phyloP scores from a whole-genome alignment of 495 filamentous ascomycete genomes.

The Polyplosphaeria fusca region DNA sequence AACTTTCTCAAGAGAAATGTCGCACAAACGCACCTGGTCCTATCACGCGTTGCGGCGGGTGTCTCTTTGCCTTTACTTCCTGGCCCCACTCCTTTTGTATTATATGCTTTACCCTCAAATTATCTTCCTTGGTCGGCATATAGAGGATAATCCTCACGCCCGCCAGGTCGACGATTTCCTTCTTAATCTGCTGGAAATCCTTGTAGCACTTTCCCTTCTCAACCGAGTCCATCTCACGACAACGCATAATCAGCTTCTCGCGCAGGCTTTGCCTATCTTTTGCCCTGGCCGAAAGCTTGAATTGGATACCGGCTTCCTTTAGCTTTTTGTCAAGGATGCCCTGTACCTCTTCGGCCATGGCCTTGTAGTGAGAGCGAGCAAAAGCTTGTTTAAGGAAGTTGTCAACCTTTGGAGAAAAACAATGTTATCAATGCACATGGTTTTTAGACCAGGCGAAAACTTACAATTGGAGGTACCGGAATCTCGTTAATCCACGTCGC shows the following conservation, averaged over 20 bases:
- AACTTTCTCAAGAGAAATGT: too few relatives aligned
- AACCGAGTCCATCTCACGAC: not conserved
- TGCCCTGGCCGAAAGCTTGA: not conserved
- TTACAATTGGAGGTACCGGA: not conserved
- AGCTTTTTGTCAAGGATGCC: not conserved
- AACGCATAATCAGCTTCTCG: not conserved
- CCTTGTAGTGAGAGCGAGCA: not conserved
- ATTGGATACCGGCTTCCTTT: not conserved
- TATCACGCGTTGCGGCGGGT: not conserved
- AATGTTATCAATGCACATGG: too few relatives aligned
- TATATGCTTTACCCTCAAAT: not conserved
- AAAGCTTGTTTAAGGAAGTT: not conserved
- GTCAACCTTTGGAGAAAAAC: not conserved
- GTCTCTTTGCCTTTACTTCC: not conserved
- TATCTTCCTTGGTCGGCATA: not conserved
- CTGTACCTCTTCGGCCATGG: not conserved
- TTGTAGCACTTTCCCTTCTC: constrained; percentile 1
- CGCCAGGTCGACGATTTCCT: not conserved
- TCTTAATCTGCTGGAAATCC: not conserved
- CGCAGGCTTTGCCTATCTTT: not conserved
- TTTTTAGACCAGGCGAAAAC: too few relatives aligned
- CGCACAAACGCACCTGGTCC: too few relatives aligned
- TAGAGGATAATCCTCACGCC: constrained; percentile 7
- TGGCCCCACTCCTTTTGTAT: constrained; percentile 1
- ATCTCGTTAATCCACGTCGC: not conserved